Conservation (phyloP, 2,329 filamentous ascomycete genomes). For the Thielaviopsis ethacetica region DNA sequence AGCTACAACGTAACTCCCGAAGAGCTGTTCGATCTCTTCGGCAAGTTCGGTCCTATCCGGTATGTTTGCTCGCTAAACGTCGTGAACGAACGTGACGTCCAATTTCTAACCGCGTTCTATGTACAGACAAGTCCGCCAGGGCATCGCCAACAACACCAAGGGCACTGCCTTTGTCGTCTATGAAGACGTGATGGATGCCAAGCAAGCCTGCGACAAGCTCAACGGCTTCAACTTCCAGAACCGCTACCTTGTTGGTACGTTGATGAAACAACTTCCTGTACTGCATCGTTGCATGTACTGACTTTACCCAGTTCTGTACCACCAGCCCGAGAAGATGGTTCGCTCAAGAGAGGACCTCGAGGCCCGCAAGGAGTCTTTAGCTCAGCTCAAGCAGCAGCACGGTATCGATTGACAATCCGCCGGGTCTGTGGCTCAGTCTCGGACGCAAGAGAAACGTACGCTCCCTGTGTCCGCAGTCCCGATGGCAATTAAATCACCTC, state of each 20-base stretch:
- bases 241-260: conserved; percentile 91
- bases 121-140: conserved; percentile 86
- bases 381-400: conserved; percentile 93
- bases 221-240: conserved; percentile 99
- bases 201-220: conserved; percentile 96
- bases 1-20: conserved; percentile 99
- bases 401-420: conserved; percentile 92
- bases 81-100: not conserved
- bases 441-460: conserved; percentile 12
- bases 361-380: conserved; percentile 89
- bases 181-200: conserved; percentile 97
- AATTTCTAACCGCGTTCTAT: not conserved
- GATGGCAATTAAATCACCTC: conserved; percentile 11
- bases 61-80: conserved; percentile 29
- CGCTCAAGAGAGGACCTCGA: conserved; percentile 89
- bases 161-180: conserved; percentile 98
- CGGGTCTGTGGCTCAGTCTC: conserved; percentile 42
- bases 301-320: conserved; percentile 36
- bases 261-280: not conserved
- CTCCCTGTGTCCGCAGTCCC: conserved; percentile 10
- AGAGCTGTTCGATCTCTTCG: conserved; percentile 97
- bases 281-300: not conserved
- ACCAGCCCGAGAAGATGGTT: conserved; percentile 50
- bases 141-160: conserved; percentile 93
- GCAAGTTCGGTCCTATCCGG: conserved; percentile 92